Evolutionary conservation across 2,329 filamentous ascomycete genomes (phyloP).

Genomic region (Aspergillus sojae): DNA sequence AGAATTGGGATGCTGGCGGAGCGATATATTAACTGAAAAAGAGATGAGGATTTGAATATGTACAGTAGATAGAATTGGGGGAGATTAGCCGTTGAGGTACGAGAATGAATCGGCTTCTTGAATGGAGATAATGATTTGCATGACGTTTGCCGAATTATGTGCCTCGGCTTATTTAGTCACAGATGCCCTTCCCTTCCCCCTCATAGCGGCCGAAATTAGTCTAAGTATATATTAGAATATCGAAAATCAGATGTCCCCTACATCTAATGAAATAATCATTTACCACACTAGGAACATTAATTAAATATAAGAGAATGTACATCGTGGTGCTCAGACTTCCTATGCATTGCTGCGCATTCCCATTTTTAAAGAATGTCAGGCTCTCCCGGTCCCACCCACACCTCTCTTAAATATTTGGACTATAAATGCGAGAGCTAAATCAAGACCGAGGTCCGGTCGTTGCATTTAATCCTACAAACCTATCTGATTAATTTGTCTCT

Average conservation of each 20-base stretch:
- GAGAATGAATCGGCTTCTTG: conserved; percentile 35
- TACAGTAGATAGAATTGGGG: neutral
- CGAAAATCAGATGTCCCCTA: neutral
- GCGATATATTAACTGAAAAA: neutral
- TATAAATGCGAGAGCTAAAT: neutral
- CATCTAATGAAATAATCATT: neutral
- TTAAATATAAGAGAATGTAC: neutral
- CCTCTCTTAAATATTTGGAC: neutral
- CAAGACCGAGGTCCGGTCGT: neutral
- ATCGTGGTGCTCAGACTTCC: neutral
- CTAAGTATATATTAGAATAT: neutral
- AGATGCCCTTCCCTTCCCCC: conserved; percentile 1
- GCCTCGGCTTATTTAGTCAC: conserved; percentile 34
- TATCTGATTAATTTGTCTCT: neutral
- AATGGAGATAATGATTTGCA: conserved; percentile 29
- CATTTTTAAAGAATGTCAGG: neutral
- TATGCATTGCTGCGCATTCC: neutral
- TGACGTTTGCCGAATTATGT: conserved; percentile 41
- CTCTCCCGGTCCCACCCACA: neutral
- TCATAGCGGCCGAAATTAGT: neutral
- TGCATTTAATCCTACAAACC: neutral
- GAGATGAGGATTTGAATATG: neutral
- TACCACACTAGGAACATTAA: neutral
- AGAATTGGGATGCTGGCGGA: neutral
- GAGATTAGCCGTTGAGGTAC: conserved; percentile 12